Percentiles rank a stretch among this genome's conserved stretches.
Conservation (phyloP, 2,329 filamentous ascomycete genomes). For the Alternaria arbusti region DNA sequence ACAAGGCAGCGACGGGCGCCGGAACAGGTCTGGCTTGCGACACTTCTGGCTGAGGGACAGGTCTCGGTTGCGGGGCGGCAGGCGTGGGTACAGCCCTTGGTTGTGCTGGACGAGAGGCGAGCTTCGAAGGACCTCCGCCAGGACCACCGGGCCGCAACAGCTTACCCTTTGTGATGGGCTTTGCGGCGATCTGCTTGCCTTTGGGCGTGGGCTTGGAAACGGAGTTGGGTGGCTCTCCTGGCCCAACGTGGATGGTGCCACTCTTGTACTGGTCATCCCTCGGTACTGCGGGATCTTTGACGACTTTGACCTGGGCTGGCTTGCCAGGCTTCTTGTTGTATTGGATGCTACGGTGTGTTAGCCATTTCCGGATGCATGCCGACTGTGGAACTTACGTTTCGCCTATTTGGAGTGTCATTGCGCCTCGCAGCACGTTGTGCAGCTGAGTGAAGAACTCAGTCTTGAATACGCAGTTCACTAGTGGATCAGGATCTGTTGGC, state of each 20-base stretch:
- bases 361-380: slow-evolving; percentile 3
- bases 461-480: slow-evolving; percentile 92
- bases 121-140: slow-evolving; percentile 76
- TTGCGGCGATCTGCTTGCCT: slow-evolving; percentile 82
- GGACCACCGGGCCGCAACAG: slow-evolving; percentile 91
- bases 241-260: slow-evolving; percentile 83
- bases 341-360: slow-evolving; percentile 66
- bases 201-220: slow-evolving; percentile 84
- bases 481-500: slow-evolving; percentile 88
- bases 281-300: slow-evolving; percentile 80
- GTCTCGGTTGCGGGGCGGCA: slow-evolving; percentile 49
- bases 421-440: slow-evolving; percentile 77
- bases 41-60: slow-evolving; percentile 56
- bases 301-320: slow-evolving; percentile 82
- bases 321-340: slow-evolving; percentile 99
- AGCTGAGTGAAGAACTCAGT: slow-evolving; percentile 97
- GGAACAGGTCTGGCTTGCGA: slow-evolving; percentile 57
- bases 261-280: slow-evolving; percentile 91
- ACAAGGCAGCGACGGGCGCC: slow-evolving; percentile 61
- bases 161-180: slow-evolving; percentile 92
- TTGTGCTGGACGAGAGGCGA: slow-evolving; percentile 60
- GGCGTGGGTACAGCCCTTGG: slow-evolving; percentile 42
- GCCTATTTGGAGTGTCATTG: slow-evolving; percentile 81
- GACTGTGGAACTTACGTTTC: slow-evolving; percentile 60
- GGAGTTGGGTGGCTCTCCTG: slow-evolving; percentile 83